A percentile compares a stretch with the other conserved stretches of the same genome.
Conservation (phyloP, 306 rosid genomes). For the Cicer chorassanicum region DNA sequence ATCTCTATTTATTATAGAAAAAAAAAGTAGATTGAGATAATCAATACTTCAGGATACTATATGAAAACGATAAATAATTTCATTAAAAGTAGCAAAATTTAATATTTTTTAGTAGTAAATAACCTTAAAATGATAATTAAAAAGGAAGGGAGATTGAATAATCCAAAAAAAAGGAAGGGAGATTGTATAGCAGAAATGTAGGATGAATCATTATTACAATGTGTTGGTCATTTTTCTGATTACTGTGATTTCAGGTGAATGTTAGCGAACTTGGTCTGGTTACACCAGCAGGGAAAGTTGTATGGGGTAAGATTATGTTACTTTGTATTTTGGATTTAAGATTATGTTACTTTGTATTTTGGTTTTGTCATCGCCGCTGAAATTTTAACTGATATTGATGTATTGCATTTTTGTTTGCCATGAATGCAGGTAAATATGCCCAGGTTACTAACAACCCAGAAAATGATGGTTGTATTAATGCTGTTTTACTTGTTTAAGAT, state of each 20-base stretch:
- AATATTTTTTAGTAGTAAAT: no score
- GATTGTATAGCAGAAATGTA: no score
- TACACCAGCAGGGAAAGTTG: slow-evolving; percentile 97
- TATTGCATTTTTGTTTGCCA: slow-evolving; percentile 31
- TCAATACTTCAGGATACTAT: no score
- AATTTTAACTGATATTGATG: not conserved
- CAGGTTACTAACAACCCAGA: slow-evolving; percentile 97
- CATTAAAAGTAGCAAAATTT: no score
- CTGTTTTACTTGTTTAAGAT: slow-evolving; percentile 80
- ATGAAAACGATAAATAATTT: no score
- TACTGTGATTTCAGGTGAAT: slow-evolving; percentile 70
- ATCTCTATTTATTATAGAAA: no score
- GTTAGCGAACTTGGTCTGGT: slow-evolving; percentile 95
- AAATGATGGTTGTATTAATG: slow-evolving; percentile 95
- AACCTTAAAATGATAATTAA: no score
- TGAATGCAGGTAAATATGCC: slow-evolving; percentile 83
- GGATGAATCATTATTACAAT: slow-evolving; percentile 6
- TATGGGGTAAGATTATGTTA: slow-evolving; percentile 75
- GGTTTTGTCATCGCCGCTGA: not conserved
- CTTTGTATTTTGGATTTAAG: slow-evolving; percentile 43
- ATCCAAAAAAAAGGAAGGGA: no score
- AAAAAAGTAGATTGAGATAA: no score
- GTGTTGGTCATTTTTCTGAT: not conserved
- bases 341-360: slow-evolving; percentile 6
- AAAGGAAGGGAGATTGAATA: no score